These are phyloP conservation scores for Mycena vitilis DNA, from an alignment of 768 basidiomycete genomes.

Conservation along the genomic window DNA sequence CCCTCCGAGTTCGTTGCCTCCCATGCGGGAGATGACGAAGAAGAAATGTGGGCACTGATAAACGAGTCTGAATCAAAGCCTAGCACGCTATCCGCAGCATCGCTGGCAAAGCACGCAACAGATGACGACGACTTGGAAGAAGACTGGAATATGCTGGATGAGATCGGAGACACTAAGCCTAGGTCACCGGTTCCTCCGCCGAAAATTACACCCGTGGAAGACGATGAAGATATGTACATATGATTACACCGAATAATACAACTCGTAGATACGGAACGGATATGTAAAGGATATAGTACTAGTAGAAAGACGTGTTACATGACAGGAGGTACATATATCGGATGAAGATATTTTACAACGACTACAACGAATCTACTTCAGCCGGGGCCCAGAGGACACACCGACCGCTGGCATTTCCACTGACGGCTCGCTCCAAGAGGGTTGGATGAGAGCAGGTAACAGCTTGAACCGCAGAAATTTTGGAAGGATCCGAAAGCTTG, in stretches of 20 bases:
- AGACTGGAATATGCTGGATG: conserved; percentile 12
- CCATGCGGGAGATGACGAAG: neutral
- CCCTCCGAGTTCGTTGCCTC: neutral
- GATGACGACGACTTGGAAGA: conserved; percentile 18
- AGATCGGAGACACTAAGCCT: conserved; percentile 19
- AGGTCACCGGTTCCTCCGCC: conserved; percentile 7
- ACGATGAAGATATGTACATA: conserved; percentile 76
- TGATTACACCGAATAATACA: no score
- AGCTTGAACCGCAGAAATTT: conserved; percentile 87
- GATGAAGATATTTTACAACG: no score
- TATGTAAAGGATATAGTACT: no score
- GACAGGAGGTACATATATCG: no score
- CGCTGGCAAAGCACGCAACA: neutral
- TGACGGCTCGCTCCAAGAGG: conserved; percentile 78
- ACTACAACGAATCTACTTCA: conserved; percentile 35
- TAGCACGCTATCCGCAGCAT: neutral
- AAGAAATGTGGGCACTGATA: no score
- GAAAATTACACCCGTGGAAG: conserved; percentile 57
- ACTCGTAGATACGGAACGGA: no score
- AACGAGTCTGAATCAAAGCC: conserved; percentile 18
- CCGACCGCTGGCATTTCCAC: conserved; percentile 82
- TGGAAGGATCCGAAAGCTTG: conserved; percentile 67
- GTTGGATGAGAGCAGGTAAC: conserved; percentile 90
- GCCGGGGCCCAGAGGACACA: conserved; percentile 83
- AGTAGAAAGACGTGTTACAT: no score